These are phyloP conservation scores for Myriosclerotinia curreyana DNA, from an alignment of 2,329 filamentous ascomycete genomes.

Conservation along the genomic window DNA sequence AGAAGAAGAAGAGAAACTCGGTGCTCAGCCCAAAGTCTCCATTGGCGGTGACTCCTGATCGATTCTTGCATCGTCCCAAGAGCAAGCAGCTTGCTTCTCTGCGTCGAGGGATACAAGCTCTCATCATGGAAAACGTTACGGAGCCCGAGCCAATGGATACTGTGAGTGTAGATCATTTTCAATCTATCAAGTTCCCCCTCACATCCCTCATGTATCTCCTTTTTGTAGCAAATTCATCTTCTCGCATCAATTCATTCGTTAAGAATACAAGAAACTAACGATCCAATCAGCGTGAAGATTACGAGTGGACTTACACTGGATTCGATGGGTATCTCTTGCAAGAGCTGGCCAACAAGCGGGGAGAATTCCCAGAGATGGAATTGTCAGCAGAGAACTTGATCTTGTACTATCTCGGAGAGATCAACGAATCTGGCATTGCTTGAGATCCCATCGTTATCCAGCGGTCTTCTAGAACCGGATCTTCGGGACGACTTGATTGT, in stretches of 20 bases:
- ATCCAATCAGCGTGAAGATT: conserved; percentile 13
- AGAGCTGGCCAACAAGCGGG: background rate
- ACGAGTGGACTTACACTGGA: conserved; percentile 5
- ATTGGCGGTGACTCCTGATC: background rate
- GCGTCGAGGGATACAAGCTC: background rate
- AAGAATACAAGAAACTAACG: background rate
- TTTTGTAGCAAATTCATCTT: background rate
- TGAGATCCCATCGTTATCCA: background rate
- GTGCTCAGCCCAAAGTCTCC: background rate
- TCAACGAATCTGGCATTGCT: conserved; percentile 13
- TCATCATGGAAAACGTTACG: background rate
- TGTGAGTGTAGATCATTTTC: conserved; percentile 5
- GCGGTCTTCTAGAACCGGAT: background rate
- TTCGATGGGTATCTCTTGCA: conserved; percentile 16
- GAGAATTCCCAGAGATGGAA: conserved; percentile 1
- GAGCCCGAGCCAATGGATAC: background rate
- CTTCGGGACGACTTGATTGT: background rate
- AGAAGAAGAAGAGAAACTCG: background rate
- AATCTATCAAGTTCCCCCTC: background rate
- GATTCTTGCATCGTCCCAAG: background rate
- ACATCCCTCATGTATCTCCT: background rate
- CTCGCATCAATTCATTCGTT: background rate
- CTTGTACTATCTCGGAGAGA: background rate
- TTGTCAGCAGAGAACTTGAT: background rate
- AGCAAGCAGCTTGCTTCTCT: background rate